A percentile compares a stretch with the other conserved stretches of the same genome.
These are phyloP conservation scores for Ophidiomyces ophidiicola DNA, from an alignment of 2,329 filamentous ascomycete species.

Conservation along the genomic window DNA sequence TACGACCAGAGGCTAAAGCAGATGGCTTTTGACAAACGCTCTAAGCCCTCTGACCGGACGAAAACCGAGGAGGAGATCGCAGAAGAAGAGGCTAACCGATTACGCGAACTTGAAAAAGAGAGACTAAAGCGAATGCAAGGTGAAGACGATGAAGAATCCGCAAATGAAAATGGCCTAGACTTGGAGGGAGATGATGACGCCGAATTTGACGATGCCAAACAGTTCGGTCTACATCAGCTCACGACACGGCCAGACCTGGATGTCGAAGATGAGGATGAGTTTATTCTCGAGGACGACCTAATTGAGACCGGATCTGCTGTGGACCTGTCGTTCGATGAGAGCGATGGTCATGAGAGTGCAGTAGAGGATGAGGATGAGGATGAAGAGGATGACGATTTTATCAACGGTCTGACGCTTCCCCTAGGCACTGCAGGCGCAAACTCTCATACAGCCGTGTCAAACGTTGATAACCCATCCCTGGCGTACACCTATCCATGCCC, in stretches of 20 bases:
- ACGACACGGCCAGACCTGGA: conserved; percentile 41
- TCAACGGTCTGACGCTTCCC: conserved; percentile 49
- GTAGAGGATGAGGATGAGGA: conserved; percentile 47
- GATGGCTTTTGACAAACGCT: conserved; percentile 70
- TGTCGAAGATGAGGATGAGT: conserved; percentile 90
- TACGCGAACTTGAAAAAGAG: conserved; percentile 73
- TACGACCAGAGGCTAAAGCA: conserved; percentile 78
- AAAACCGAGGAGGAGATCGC: conserved; percentile 83
- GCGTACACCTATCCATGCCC: conserved; percentile 83
- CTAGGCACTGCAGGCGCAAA: conserved; percentile 33
- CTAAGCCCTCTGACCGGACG: conserved; percentile 72
- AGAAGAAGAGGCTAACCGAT: conserved; percentile 60
- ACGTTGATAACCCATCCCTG: conserved; percentile 33
- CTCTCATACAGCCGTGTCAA: not conserved
- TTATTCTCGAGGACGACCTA: conserved; percentile 77
- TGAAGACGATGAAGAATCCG: conserved; percentile 48
- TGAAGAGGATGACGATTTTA: conserved; percentile 56
- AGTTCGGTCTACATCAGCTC: conserved; percentile 49
- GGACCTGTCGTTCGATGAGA: conserved; percentile 32
- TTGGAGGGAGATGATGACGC: conserved; percentile 37
- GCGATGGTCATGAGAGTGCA: conserved; percentile 36
- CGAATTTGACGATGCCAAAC: conserved; percentile 44
- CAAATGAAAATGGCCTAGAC: conserved; percentile 30
- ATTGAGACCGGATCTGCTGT: conserved; percentile 63
- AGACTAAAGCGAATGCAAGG: conserved; percentile 78